Base-by-base conservation (phyloP, 164 flowering plant genomes). In the Warburgia ugandensis region DNA sequence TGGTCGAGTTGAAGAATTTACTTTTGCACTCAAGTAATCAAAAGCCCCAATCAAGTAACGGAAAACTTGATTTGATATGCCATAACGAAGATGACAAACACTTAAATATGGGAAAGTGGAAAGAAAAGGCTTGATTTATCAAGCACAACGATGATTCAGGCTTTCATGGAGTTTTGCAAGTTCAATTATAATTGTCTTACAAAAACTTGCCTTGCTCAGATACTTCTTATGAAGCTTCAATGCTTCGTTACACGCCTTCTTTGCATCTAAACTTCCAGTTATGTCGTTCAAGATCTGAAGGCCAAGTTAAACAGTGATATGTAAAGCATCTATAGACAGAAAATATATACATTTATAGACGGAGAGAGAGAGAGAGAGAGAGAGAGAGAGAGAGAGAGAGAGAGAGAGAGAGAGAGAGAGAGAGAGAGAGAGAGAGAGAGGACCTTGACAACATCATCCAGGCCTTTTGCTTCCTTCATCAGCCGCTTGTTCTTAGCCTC, bases 401-500 rank as follows among this genome's bases (percentile, higher is more conserved):
- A 58, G 27, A 37, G 52, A 7, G 27, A 53, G 23, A 17, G 26
- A 53, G 37, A 41, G 54, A 50, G 55, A 51, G 53, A 58, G 31
- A 36, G 48, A 30, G 45, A 58, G 52, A 58, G 62, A 59, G 60
- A 43, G 55, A 50, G 50, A 45, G 30, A 47, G 32, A 54, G 37
- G 32, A 90, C 95, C 83, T 76, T 70, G n/a, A 82, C 82, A 53
- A 86, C 80, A 76, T 84, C 97, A 65, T 90, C 95, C 12, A 86
- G 62, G 63, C 95, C 97, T 62, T 75, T 80, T 1, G 97, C 95
- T 60, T 90, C 91, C 66, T 60, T 76, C 42, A 86, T 8, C 45
- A 90, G 71, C 43, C 52, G 68, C 64, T 78, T 86, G 44, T 83
- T 80, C 77, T 78, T 86, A 64, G 74, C 61, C 76, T 84, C 81